Evolutionary conservation across 306 rosid species (phyloP).

Genomic region (Gillenia trifoliata): DNA sequence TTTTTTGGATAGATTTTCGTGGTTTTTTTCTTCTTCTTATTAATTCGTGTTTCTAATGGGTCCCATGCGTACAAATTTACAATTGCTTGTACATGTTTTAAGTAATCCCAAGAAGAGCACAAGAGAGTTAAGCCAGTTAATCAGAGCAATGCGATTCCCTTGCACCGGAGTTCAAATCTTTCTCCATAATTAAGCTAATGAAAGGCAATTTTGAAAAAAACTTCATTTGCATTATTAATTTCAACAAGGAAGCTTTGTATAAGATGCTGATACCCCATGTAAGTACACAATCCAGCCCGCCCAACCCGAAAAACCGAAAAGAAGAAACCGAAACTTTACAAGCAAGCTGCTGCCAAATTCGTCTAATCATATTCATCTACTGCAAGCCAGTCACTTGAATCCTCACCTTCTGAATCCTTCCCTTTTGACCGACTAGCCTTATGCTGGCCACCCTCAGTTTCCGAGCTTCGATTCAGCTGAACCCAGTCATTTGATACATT

Average conservation of each 20-base stretch:
- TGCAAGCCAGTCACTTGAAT: conserved; percentile 76
- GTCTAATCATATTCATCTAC: conserved; percentile 63
- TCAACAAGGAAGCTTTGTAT: conserved; percentile 20
- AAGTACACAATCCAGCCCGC: conserved; percentile 23
- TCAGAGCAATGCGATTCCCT: no score
- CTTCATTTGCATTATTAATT: conserved; percentile 5
- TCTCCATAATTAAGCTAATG: not conserved
- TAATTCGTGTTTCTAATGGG: not conserved
- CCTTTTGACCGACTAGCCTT: conserved; percentile 33
- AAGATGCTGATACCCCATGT: conserved; percentile 1
- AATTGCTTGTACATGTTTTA: not conserved
- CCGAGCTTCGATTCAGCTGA: conserved; percentile 47
- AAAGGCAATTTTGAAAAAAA: not conserved
- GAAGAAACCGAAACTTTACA: conserved; percentile 35
- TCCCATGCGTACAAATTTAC: no score
- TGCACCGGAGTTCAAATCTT: no score
- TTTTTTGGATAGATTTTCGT: not conserved
- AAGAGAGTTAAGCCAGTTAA: no score
- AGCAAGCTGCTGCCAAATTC: conserved; percentile 7
- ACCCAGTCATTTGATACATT: conserved; percentile 75
- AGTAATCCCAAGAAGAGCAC: not conserved
- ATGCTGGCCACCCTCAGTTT: conserved; percentile 24
- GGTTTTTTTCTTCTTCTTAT: no score
- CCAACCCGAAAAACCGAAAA: not conserved
- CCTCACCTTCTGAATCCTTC: conserved; percentile 77